phyloP scores from a whole-genome alignment of 345 rosid genomes.

The Eucalyptus caleyi region DNA sequence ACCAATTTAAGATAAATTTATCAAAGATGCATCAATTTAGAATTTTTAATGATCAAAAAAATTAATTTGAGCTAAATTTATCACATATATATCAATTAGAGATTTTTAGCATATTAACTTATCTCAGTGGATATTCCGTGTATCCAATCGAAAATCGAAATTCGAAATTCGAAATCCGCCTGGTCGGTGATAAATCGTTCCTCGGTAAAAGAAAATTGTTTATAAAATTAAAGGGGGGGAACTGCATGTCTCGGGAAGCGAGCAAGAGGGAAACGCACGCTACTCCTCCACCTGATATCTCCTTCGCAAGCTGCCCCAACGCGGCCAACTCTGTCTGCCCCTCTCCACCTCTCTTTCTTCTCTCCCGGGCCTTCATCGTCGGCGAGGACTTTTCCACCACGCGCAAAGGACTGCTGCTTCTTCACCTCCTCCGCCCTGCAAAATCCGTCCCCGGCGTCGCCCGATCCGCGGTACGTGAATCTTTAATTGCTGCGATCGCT shows the following conservation, averaged over 20 bases:
- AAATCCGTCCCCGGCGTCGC: neutral
- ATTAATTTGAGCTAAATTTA: no score
- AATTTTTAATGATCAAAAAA: no score
- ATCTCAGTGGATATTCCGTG: neutral
- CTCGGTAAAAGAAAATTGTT: neutral
- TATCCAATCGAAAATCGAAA: no score
- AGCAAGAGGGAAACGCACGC: neutral
- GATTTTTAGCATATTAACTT: neutral
- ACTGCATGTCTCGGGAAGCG: neutral
- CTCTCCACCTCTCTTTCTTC: neutral
- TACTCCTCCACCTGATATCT: neutral
- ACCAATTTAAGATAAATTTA: fast-evolving
- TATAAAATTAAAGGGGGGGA: no score
- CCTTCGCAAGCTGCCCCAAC: neutral
- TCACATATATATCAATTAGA: fast-evolving
- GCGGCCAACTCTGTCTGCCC: neutral
- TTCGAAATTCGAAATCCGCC: neutral
- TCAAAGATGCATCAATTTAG: fast-evolving
- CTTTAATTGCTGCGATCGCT: neutral
- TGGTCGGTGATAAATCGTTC: neutral
- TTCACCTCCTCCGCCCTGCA: neutral
- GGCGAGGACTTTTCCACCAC: neutral
- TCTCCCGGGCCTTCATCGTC: neutral
- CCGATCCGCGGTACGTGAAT: neutral
- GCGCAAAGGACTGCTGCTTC: neutral